phyloP scores from a whole-genome alignment of 2,329 filamentous ascomycete genomes.

The Penicillium sp. region DNA sequence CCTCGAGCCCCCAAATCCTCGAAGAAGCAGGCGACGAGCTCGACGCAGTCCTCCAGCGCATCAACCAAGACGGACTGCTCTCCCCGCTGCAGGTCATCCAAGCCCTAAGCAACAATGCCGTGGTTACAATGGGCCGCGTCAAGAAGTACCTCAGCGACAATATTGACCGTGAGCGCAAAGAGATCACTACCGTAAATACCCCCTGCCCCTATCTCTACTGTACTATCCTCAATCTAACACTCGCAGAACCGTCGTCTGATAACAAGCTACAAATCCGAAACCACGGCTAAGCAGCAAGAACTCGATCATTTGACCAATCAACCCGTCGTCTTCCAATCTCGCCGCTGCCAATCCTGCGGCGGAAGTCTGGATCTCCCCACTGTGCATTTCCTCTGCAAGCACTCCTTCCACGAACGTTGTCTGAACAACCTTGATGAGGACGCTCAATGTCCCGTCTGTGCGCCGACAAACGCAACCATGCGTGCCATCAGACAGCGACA shows the following conservation, averaged over 20 bases:
- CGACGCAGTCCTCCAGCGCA: constrained; percentile 75
- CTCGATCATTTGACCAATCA: constrained; percentile 75
- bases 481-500: constrained; percentile 83
- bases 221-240: constrained; percentile 16
- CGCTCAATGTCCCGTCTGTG: constrained; percentile 84
- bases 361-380: constrained; percentile 79
- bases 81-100: constrained; percentile 96
- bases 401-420: constrained; percentile 93
- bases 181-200: constrained; percentile 65
- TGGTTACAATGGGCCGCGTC: constrained; percentile 96
- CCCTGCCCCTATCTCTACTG: not conserved
- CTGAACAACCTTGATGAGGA: constrained; percentile 67
- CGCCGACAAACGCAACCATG: constrained; percentile 81
- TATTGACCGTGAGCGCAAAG: constrained; percentile 82
- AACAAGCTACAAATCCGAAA: constrained; percentile 80
- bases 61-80: constrained; percentile 89
- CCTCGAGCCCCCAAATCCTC: constrained; percentile 77
- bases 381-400: constrained; percentile 96
- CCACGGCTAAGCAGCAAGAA: constrained; percentile 74
- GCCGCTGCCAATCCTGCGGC: constrained; percentile 81
- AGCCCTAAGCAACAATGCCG: constrained; percentile 73
- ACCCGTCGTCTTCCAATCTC: constrained; percentile 86
- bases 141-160: constrained; percentile 89
- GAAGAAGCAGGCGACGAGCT: constrained; percentile 88
- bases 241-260: constrained; percentile 75